Percentiles rank a stretch among this genome's conserved stretches.
These are phyloP conservation scores for Wallacemonas sp. DNA, from an alignment of 208 protist species.

Conservation along the genomic window DNA sequence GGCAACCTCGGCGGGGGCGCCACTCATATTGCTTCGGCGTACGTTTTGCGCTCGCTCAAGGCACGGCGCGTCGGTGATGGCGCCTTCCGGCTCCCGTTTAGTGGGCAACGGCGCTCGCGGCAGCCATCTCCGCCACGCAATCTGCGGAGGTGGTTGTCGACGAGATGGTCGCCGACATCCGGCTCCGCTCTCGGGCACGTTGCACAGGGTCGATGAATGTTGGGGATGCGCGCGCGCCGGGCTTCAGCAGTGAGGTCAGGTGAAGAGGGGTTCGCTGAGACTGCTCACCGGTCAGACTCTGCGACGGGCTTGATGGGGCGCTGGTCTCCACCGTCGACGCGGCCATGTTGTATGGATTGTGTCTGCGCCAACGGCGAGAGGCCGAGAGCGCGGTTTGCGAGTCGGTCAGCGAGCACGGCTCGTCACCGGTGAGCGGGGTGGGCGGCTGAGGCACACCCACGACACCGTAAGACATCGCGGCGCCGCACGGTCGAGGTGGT, in stretches of 20 bases:
- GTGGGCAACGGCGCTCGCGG: not conserved
- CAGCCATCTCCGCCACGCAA: not conserved
- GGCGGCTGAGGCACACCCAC: constrained; percentile 3
- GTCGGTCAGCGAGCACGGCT: not conserved
- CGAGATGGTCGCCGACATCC: not conserved
- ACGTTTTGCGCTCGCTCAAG: not conserved
- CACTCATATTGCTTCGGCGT: too few relatives aligned
- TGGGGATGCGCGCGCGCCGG: not conserved
- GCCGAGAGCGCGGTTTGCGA: not conserved
- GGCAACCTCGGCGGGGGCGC: too few relatives aligned
- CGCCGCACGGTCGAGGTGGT: too few relatives aligned
- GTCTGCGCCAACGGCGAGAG: not conserved
- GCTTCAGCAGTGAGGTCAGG: not conserved
- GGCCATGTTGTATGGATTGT: not conserved
- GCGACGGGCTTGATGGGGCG: constrained; percentile 1
- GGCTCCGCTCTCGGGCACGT: not conserved
- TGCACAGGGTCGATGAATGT: not conserved
- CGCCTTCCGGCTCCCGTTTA: not conserved
- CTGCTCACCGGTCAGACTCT: not conserved
- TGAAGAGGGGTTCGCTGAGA: not conserved
- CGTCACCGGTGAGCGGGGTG: not conserved
- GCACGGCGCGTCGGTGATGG: not conserved
- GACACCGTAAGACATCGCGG: too few relatives aligned
- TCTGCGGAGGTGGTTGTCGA: not conserved
- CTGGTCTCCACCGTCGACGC: not conserved